These are phyloP conservation scores for Calonectria pteridis DNA, from an alignment of 2,329 filamentous ascomycete genomes.

Conservation along the genomic window DNA sequence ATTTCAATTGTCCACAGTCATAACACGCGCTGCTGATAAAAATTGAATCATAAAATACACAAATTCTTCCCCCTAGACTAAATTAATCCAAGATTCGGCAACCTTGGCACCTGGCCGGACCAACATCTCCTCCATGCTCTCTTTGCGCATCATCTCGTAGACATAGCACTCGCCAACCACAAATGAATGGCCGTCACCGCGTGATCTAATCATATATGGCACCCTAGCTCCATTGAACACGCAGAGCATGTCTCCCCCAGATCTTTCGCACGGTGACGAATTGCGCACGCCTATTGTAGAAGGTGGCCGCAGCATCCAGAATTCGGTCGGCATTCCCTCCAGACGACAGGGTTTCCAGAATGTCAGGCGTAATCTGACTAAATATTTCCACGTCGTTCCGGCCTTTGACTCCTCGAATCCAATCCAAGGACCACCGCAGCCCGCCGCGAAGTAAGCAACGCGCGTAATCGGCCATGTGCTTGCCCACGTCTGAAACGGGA, in stretches of 20 bases:
- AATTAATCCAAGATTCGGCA: not conserved
- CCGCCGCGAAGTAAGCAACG: constrained; percentile 10
- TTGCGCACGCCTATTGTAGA: not conserved
- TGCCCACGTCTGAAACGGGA: not conserved
- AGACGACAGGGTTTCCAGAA: not conserved
- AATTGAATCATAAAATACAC: not conserved
- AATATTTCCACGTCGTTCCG: no score
- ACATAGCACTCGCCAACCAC: constrained; percentile 11
- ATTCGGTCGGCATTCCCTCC: constrained; percentile 7
- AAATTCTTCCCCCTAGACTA: not conserved
- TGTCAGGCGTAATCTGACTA: not conserved
- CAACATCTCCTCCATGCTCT: not conserved
- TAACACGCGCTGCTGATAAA: not conserved
- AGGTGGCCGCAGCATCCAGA: constrained; percentile 13
- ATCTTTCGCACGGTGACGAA: not conserved
- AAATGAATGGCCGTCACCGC: not conserved
- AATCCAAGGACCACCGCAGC: constrained; percentile 10
- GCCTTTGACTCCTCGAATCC: not conserved
- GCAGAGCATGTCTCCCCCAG: constrained; percentile 11
- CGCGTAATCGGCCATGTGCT: constrained; percentile 6
- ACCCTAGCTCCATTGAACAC: not conserved
- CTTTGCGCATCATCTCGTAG: not conserved
- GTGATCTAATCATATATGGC: not conserved
- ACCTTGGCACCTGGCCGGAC: not conserved
- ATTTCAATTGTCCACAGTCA: not conserved